A percentile compares a stretch with the other conserved stretches of the same genome.
phyloP scores from a whole-genome alignment of 2,329 filamentous ascomycete species.

The Aureobasidium sp. region DNA sequence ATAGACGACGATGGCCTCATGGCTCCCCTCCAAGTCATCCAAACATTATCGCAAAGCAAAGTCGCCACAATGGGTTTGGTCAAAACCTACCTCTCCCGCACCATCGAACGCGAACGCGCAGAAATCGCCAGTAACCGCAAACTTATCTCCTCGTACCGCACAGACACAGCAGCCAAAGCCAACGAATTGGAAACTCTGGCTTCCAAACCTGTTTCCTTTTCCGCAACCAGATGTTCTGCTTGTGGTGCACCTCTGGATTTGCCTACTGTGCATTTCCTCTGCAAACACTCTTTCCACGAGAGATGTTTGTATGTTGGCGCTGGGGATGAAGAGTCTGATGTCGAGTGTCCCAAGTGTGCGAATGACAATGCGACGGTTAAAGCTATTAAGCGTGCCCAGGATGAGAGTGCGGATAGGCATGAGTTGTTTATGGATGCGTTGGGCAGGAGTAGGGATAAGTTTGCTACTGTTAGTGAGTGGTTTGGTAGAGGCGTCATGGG shows the following conservation, averaged over 20 bases:
- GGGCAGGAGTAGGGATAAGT: constrained; percentile 68
- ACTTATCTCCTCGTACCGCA: constrained; percentile 73
- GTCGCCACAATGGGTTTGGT: constrained; percentile 98
- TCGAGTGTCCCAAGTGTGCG: constrained; percentile 81
- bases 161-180: constrained; percentile 72
- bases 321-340: constrained; percentile 47
- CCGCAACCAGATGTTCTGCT: constrained; percentile 76
- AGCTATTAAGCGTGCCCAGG: constrained; percentile 79
- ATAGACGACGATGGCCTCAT: constrained; percentile 89
- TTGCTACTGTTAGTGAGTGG: constrained; percentile 88
- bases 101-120: constrained; percentile 77
- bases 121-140: constrained; percentile 76
- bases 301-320: constrained; percentile 61
- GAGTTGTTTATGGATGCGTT: constrained; percentile 81
- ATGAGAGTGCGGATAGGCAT: constrained; percentile 77
- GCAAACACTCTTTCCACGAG: constrained; percentile 95
- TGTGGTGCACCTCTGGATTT: constrained; percentile 74
- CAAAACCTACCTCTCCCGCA: constrained; percentile 81
- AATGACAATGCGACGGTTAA: constrained; percentile 78
- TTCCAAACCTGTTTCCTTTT: constrained; percentile 78
- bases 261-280: constrained; percentile 89
- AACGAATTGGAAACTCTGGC: constrained; percentile 69
- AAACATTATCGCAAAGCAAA: constrained; percentile 69
- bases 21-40: constrained; percentile 93
- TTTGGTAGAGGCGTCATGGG: constrained; percentile 91